phyloP scores from a whole-genome alignment of 2,329 filamentous ascomycete species.

The Arthrinium phaeospermum region DNA sequence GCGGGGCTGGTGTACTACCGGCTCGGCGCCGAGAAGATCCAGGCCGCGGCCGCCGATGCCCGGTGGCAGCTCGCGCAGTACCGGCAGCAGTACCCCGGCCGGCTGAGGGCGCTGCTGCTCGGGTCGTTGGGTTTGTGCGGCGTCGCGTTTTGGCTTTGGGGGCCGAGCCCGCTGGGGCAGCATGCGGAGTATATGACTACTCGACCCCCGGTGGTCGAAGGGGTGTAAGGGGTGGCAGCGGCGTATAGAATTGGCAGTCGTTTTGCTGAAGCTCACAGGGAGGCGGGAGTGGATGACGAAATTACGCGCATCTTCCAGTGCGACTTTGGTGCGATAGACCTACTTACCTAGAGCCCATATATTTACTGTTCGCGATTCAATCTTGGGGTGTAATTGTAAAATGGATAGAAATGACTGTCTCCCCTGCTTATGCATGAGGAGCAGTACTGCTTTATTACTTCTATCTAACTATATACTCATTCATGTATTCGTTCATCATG shows the following conservation, averaged over 20 bases:
- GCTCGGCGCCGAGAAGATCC: constrained; percentile 35
- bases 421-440: background rate
- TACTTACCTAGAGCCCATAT: background rate
- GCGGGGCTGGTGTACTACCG: constrained; percentile 39
- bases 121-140: constrained; percentile 26
- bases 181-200: background rate
- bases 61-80: constrained; percentile 28
- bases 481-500: background rate
- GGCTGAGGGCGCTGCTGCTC: constrained; percentile 30
- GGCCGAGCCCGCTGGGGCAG: background rate
- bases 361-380: background rate
- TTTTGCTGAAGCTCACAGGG: background rate
- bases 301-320: background rate
- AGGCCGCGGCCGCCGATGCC: constrained; percentile 32
- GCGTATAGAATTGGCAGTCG: no score
- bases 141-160: background rate
- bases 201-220: background rate
- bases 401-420: background rate
- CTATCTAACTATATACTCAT: background rate
- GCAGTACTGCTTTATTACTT: background rate
- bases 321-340: background rate
- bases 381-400: background rate
- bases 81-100: constrained; percentile 31
- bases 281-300: no score
- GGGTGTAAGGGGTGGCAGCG: background rate